phyloP scores from a whole-genome alignment of 495 filamentous ascomycete species.

The Xanthoparmelia taractica region DNA sequence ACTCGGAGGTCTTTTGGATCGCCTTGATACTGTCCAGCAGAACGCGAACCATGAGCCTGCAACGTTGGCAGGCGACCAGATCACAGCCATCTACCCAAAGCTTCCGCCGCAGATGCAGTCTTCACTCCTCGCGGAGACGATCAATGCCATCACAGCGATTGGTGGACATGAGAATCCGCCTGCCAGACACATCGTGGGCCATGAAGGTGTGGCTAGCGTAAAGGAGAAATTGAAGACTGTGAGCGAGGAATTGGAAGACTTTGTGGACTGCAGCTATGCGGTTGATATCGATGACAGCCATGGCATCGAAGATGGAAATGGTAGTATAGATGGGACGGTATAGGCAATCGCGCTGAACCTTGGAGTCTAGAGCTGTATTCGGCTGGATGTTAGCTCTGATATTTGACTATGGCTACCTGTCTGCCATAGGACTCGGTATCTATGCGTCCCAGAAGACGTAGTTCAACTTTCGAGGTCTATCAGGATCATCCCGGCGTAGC shows the following conservation, averaged over 20 bases:
- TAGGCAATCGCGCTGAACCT: background rate
- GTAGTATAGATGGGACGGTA: slow-evolving; percentile 3
- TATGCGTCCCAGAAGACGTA: background rate
- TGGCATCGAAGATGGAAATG: slow-evolving; percentile 19
- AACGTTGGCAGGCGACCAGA: slow-evolving; percentile 35
- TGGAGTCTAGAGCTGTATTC: background rate
- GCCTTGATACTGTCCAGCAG: slow-evolving; percentile 36
- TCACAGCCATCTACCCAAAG: slow-evolving; percentile 63
- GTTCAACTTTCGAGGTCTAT: background rate
- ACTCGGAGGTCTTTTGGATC: slow-evolving; percentile 61
- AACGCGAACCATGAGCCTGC: slow-evolving; percentile 30
- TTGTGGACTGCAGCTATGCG: slow-evolving; percentile 78
- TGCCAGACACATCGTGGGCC: slow-evolving; percentile 86
- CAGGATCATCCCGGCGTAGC: slow-evolving; percentile 12
- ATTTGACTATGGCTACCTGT: background rate
- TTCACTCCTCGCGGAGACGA: slow-evolving; percentile 75
- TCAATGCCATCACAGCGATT: slow-evolving; percentile 82
- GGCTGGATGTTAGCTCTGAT: background rate
- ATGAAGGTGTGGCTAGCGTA: slow-evolving; percentile 78
- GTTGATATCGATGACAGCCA: slow-evolving; percentile 61
- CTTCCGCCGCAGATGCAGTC: slow-evolving; percentile 58
- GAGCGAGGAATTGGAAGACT: slow-evolving; percentile 92
- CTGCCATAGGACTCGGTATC: background rate
- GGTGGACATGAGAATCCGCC: slow-evolving; percentile 94
- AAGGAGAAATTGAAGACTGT: slow-evolving; percentile 96